phyloP scores from a whole-genome alignment of 108 stramenopile genomes.

The Cyclostephanos invisitatus region DNA sequence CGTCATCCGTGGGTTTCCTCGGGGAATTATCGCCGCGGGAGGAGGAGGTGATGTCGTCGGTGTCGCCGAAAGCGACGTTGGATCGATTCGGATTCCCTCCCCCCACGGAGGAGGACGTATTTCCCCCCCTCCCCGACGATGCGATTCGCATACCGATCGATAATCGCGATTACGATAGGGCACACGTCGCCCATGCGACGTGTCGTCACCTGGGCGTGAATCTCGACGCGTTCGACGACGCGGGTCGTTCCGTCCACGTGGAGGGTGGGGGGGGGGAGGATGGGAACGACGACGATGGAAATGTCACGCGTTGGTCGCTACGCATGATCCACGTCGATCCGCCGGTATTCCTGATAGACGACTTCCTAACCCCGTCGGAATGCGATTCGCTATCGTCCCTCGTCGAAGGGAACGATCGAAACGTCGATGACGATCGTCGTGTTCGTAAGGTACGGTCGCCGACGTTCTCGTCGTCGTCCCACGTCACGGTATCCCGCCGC shows the following conservation, averaged over 20 bases:
- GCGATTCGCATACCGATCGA: conserved; percentile 43
- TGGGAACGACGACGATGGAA: conserved; percentile 13
- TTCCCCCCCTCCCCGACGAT: conserved; percentile 66
- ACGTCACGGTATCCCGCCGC: conserved; percentile 54
- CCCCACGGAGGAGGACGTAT: conserved; percentile 71
- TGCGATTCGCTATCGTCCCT: conserved; percentile 48
- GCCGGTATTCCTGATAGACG: conserved; percentile 69
- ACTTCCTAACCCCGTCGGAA: conserved; percentile 69
- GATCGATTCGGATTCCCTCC: conserved; percentile 84
- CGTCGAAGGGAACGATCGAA: conserved; percentile 10
- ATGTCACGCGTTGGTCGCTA: conserved; percentile 48
- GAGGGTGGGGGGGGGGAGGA: conserved; percentile 25
- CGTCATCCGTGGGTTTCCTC: background rate
- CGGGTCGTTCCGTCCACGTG: conserved; percentile 42
- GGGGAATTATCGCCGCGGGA: background rate
- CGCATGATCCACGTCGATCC: conserved; percentile 70
- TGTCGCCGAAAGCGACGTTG: conserved; percentile 29
- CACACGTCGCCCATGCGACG: conserved; percentile 44
- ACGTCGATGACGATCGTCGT: background rate
- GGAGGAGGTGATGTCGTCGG: background rate
- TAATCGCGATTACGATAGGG: conserved; percentile 31
- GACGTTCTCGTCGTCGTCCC: conserved; percentile 49
- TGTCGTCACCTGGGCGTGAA: conserved; percentile 57
- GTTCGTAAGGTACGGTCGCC: conserved; percentile 58
- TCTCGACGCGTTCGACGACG: conserved; percentile 59